Evolutionary conservation across 257 asterid genomes (phyloP), one percentile per base, ranked within the genome.

Genomic region (Vinca minor): DNA sequence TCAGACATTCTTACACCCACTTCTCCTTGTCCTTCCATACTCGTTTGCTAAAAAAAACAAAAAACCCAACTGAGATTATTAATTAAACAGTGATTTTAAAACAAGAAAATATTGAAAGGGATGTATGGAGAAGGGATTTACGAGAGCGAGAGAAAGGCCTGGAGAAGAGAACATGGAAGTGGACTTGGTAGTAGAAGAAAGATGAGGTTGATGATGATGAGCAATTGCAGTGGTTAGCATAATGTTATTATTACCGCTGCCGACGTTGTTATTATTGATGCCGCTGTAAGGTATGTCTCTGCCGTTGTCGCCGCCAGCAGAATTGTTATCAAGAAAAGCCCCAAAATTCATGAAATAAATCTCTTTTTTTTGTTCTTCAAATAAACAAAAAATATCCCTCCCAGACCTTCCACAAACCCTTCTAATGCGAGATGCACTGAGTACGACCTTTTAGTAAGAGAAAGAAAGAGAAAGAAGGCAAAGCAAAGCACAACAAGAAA

Each of bases 141-240:
- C 98, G 52, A 93, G 97, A 29, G 95, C 97, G 8, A 93, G 89
- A 67, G 98, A 89, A 78, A 93, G 98, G 68, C 94, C 95, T 38
- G 96, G 79, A 8, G 96, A 82, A n/a, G n/a, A n/a, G n/a, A n/a
- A n/a, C n/a, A n/a, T n/a, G n/a, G n/a, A n/a, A n/a, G n/a, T n/a
- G n/a, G n/a, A n/a, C n/a, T n/a, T n/a, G n/a, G n/a, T n/a, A n/a
- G n/a, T n/a, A n/a, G n/a, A n/a, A n/a, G n/a, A n/a, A n/a, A n/a
- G n/a, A n/a, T n/a, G n/a, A n/a, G n/a, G n/a, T n/a, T n/a, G n/a
- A n/a, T n/a, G n/a, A n/a, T 86, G 80, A 32, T 73, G 94, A 67
- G 83, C 60, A 50, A 76, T 76, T n/a, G 83, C 82, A 46, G 77
- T 86, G 41, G 82, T 31, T 58, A 89, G 78, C 87, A 81, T 87